phyloP scores from a whole-genome alignment of 164 flowering plant species.

The Aristolochia fimbriata region DNA sequence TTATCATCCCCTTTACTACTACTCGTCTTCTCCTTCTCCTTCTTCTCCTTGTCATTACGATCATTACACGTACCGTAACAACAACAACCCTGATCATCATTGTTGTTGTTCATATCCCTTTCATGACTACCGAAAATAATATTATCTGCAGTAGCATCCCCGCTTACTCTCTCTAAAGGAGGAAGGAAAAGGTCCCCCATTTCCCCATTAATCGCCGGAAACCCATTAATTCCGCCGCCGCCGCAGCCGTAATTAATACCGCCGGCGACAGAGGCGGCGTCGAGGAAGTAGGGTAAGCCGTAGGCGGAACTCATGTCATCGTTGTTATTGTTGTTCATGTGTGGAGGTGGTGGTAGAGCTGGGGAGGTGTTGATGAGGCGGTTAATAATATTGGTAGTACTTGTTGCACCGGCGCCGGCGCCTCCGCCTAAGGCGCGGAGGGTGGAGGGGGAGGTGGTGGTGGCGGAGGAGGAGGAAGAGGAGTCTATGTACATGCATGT shows the following conservation, averaged over 20 bases:
- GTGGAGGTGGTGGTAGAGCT: too few relatives aligned
- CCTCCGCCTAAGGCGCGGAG: slow-evolving; percentile 26
- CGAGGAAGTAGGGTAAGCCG: slow-evolving; percentile 17
- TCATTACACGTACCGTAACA: slow-evolving; percentile 1
- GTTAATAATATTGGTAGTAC: too few relatives aligned
- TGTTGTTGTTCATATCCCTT: slow-evolving; percentile 4
- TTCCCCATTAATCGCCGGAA: slow-evolving; percentile 18
- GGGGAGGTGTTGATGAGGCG: too few relatives aligned
- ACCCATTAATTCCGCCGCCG: slow-evolving; percentile 10
- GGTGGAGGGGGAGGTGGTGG: slow-evolving; percentile 14
- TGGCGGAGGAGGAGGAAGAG: slow-evolving; percentile 4
- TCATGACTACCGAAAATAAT: neutral
- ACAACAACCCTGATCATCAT: neutral
- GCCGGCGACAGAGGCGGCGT: slow-evolving; percentile 14
- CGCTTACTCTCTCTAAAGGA: slow-evolving; percentile 36
- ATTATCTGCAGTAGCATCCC: slow-evolving; percentile 28
- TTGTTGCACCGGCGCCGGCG: slow-evolving; percentile 1
- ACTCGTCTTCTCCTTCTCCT: slow-evolving; percentile 13
- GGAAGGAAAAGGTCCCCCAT: slow-evolving; percentile 39
- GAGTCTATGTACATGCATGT: slow-evolving; percentile 21
- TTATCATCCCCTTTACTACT: slow-evolving; percentile 8
- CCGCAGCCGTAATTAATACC: slow-evolving; percentile 1
- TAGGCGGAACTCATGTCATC: too few relatives aligned
- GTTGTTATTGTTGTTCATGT: too few relatives aligned
- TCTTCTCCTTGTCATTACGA: slow-evolving; percentile 13